A percentile compares a stretch with the other conserved stretches of the same genome.
Evolutionary conservation across 2,329 filamentous ascomycete genomes (phyloP).

Genomic region (Clonostachys solani): DNA sequence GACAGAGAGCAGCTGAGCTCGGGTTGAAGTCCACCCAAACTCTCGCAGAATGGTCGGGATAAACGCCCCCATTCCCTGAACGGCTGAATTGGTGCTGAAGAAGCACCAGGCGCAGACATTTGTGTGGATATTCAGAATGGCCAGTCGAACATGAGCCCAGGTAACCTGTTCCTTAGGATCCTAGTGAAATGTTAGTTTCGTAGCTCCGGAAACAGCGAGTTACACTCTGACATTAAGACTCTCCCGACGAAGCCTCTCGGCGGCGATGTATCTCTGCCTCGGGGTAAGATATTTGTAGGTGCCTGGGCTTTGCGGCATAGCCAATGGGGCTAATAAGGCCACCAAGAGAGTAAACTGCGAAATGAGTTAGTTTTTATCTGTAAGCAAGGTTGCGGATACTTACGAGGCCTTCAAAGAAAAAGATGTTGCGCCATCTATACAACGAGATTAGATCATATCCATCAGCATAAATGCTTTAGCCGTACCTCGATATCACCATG

Average conservation of each 20-base stretch:
- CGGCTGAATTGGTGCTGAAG: slow-evolving; percentile 56
- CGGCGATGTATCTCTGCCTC: background rate
- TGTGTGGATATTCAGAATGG: slow-evolving; percentile 54
- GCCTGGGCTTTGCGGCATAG: background rate
- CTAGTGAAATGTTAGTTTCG: background rate
- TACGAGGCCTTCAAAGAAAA: slow-evolving; percentile 57
- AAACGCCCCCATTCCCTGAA: slow-evolving; percentile 45
- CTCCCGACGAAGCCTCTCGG: background rate
- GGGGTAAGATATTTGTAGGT: background rate
- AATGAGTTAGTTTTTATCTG: background rate
- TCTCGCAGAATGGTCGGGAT: slow-evolving; percentile 38
- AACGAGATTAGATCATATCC: too few relatives aligned
- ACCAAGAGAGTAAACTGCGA: background rate
- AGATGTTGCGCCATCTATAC: slow-evolving; percentile 51
- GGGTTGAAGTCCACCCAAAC: slow-evolving; percentile 29
- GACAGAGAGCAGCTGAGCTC: slow-evolving; percentile 37
- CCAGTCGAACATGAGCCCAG: slow-evolving; percentile 39
- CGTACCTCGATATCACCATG: too few relatives aligned
- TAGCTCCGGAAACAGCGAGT: background rate
- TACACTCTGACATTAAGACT: background rate
- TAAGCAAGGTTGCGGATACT: background rate
- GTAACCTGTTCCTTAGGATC: slow-evolving; percentile 37
- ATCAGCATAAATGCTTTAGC: too few relatives aligned
- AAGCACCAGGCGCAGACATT: slow-evolving; percentile 53
- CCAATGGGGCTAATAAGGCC: background rate